Conservation (phyloP, 2,329 filamentous ascomycete genomes). For the Pseudofabraea citricarpa region DNA sequence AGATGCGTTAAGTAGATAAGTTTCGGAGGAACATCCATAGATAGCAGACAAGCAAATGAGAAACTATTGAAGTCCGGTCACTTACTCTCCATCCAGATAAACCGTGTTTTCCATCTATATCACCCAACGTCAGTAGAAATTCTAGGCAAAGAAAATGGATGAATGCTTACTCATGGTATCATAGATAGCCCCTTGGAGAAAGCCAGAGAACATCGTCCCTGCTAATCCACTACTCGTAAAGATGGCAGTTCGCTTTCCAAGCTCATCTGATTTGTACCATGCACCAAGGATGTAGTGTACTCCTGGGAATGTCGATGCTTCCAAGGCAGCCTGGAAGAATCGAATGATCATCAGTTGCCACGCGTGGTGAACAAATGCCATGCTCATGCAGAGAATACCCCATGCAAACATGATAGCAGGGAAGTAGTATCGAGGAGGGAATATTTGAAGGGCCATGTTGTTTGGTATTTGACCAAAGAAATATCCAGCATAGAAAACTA, state of each 20-base stretch:
- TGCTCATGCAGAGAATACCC: slow-evolving; percentile 56
- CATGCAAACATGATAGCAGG: slow-evolving; percentile 57
- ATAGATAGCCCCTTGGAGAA: slow-evolving; percentile 24
- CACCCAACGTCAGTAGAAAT: slow-evolving; percentile 2
- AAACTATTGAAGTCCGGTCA: no score
- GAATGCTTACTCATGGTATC: slow-evolving; percentile 3
- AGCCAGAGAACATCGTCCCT: slow-evolving; percentile 23
- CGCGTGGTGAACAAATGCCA: slow-evolving; percentile 43
- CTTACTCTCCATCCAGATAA: slow-evolving; percentile 41
- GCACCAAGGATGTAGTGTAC: slow-evolving; percentile 30
- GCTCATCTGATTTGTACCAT: slow-evolving; percentile 53
- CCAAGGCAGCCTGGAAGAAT: slow-evolving; percentile 48
- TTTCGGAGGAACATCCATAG: no score
- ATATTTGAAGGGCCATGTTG: slow-evolving; percentile 40
- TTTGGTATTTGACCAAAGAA: slow-evolving; percentile 28
- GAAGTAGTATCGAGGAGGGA: slow-evolving; percentile 55
- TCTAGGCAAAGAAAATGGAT: slow-evolving; percentile 4
- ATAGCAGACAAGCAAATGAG: no score
- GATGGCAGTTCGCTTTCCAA: slow-evolving; percentile 53
- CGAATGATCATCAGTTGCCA: slow-evolving; percentile 53
- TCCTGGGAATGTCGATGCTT: slow-evolving; percentile 29
- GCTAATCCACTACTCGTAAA: slow-evolving; percentile 48
- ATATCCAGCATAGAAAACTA: slow-evolving; percentile 28
- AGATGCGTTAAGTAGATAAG: no score
- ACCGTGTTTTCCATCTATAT: slow-evolving; percentile 36